These are phyloP conservation scores for Nakazawaea anatomiae DNA, from an alignment of 805 yeast genomes.

Conservation along the genomic window DNA sequence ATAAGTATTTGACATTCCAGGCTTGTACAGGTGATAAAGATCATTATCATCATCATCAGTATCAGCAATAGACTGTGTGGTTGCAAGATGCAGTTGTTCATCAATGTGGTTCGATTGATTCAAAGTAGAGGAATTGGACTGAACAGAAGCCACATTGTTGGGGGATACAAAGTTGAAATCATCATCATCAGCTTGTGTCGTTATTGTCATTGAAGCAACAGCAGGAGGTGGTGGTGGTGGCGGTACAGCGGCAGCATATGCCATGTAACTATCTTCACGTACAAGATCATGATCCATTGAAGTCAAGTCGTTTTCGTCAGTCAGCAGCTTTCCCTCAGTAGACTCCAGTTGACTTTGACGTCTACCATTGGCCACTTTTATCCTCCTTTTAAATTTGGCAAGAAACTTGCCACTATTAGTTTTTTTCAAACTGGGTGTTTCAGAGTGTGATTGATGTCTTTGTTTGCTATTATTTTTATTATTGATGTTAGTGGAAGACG, in stretches of 20 bases:
- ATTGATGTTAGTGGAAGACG: background rate
- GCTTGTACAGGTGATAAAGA: conserved; percentile 2
- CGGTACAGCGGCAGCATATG: conserved; percentile 1
- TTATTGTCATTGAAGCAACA: background rate
- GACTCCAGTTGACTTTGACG: background rate
- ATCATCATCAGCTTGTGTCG: background rate
- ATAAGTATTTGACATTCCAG: background rate
- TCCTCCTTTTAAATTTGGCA: conserved; percentile 3
- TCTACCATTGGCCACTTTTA: background rate
- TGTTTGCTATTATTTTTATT: background rate
- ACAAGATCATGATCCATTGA: conserved; percentile 6
- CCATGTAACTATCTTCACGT: background rate
- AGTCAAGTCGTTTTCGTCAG: conserved; percentile 1
- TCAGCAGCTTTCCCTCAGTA: background rate
- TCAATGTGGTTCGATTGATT: background rate
- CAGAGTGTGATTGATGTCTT: background rate
- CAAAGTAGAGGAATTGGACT: background rate
- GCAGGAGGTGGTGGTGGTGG: conserved; percentile 8
- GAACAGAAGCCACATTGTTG: background rate
- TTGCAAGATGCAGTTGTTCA: no score
- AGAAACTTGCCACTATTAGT: conserved; percentile 1
- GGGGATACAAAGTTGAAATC: conserved; percentile 6
- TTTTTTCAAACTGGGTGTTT: background rate
- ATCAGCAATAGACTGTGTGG: no score
- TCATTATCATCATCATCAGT: conserved; percentile 3